Conservation (phyloP, 768 basidiomycete genomes). For the Kwoniella bestiolae region DNA sequence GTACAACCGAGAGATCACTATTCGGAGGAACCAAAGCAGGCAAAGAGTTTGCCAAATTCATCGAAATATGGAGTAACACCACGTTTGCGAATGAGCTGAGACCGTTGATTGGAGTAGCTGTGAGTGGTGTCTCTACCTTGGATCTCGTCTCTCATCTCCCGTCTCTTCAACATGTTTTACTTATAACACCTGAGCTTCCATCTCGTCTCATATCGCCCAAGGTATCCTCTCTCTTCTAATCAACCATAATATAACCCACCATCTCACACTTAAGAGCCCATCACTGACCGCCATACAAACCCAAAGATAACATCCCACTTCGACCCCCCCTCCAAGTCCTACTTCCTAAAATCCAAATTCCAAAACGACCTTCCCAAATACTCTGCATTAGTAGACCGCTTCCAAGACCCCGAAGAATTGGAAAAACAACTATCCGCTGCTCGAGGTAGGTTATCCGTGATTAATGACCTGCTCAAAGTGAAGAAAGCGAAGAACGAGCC, state of each 20-base stretch:
- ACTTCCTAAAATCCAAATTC: conserved; percentile 22
- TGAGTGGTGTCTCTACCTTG: conserved; percentile 8
- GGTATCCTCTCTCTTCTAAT: no score
- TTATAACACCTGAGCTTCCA: no score
- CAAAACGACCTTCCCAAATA: conserved; percentile 3
- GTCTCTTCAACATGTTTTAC: no score
- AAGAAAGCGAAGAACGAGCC: conserved; percentile 11
- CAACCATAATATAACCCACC: no score
- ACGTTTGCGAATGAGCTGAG: conserved; percentile 24
- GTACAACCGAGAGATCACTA: conserved; percentile 19
- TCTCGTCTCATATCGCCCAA: no score
- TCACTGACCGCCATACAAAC: background rate
- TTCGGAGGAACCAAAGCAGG: conserved; percentile 27
- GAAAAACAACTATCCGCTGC: conserved; percentile 4
- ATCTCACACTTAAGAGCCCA: no score
- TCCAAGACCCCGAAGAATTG: conserved; percentile 6
- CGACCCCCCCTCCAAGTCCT: conserved; percentile 14
- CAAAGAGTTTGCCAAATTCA: conserved; percentile 28
- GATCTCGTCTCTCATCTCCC: background rate
- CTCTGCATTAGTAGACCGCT: background rate
- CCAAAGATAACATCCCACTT: conserved; percentile 13
- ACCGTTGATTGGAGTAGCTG: conserved; percentile 16
- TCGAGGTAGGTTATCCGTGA: conserved; percentile 1
- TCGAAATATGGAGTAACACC: conserved; percentile 27
- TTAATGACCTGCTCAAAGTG: conserved; percentile 16